Base-by-base conservation (phyloP, 371 early-diverging fungal species). In the Saksenaea vasiformis region DNA sequence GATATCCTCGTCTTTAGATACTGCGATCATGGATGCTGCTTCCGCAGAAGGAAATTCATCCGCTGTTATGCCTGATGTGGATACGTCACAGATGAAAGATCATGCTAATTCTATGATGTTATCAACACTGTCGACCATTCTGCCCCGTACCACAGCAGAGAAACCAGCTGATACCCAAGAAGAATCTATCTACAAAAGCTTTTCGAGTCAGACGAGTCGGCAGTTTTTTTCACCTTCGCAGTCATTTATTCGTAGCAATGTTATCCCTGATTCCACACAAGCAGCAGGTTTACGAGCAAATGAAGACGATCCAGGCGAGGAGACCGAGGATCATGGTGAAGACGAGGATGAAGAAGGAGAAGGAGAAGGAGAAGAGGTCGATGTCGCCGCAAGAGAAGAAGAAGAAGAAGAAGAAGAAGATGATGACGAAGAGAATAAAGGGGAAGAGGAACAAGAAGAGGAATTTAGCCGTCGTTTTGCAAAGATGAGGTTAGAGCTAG, bases 401-500 rank as follows among this genome's bases (percentile, higher is more conserved):
- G 61, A 60, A 13, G 27, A 54, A 13, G 53, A 56, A 17, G 34
- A 51, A 26, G 37, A 31, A 15, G 47, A 36, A 14, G 27, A 60
- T 22, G 54, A 31, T 5, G 69, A 65, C 14, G 57, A 27, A 5
- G 65, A 43, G 2, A 57, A 61, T 28, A 66, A 68, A 26, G 61
- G 60, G 3, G 58, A 54, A 51, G 63, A 62, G 35, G 71, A 71
- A 8, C 72, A 65, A 7, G 79, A 76, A n/a, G 72, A 63, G 22
- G 74, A 66, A 14, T 62, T 66, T 11, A 55, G 70, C 17, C 73
- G 62, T 17, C 79, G 72, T 17, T 72, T 75, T 62, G 65, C 64
- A 17, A 60, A 73, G 28, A 70, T 75, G 67, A 64, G 71, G 54
- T 61, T 73, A 0, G 69, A 72, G 36, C 35, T 71, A 28, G 78